Percentiles rank a stretch among this genome's conserved stretches.
Evolutionary conservation across 2,329 filamentous ascomycete genomes (phyloP).

Genomic region (Verticillium tricorpus): DNA sequence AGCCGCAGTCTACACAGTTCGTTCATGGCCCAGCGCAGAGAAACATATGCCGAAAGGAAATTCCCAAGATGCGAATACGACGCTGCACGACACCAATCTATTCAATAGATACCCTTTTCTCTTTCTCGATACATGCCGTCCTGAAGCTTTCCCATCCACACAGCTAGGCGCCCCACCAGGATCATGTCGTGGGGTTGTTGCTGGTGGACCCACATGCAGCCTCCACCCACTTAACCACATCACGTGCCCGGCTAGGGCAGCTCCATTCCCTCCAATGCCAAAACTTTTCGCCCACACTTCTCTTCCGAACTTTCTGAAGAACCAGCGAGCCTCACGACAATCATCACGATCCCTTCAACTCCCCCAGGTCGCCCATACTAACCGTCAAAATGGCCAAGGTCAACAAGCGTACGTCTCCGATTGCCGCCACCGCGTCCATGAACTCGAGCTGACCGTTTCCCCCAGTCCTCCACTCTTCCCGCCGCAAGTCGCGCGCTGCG

Average conservation of each 20-base stretch:
- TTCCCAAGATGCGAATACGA: too few species aligned
- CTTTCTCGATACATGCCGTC: too few species aligned
- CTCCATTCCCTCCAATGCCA: background rate
- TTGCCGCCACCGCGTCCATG: background rate
- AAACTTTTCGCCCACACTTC: constrained; percentile 2
- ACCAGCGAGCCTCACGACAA: constrained; percentile 4
- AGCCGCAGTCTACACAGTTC: too few species aligned
- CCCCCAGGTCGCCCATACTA: constrained; percentile 11
- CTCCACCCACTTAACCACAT: background rate
- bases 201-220: background rate
- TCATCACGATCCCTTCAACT: constrained; percentile 4
- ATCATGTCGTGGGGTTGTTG: background rate
- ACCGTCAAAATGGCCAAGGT: constrained; percentile 65
- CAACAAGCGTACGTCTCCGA: constrained; percentile 47
- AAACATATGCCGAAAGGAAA: too few species aligned
- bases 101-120: too few species aligned
- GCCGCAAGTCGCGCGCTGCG: constrained; percentile 98
- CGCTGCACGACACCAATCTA: too few species aligned
- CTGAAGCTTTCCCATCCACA: too few species aligned
- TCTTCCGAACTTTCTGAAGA: constrained; percentile 1
- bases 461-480: constrained; percentile 69
- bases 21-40: too few species aligned
- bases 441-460: constrained; percentile 2
- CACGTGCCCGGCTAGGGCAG: background rate
- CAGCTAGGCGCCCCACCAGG: background rate